Evolutionary conservation across 140 eudicot genomes (phyloP).

Genomic region (Cichorium intybus): DNA sequence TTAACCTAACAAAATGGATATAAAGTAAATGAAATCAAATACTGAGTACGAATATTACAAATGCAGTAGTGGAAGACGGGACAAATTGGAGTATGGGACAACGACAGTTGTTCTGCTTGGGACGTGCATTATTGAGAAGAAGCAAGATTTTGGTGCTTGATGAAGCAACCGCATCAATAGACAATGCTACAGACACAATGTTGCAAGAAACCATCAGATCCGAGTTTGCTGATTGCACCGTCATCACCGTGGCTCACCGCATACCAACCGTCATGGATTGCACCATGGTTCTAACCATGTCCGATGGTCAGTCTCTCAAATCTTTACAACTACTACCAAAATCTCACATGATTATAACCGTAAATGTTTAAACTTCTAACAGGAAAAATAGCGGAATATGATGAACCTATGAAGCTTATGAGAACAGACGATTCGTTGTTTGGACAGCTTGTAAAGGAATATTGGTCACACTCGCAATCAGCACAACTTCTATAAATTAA

Average conservation of each 20-base stretch:
- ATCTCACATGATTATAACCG: neutral
- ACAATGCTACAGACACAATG: conserved; percentile 83
- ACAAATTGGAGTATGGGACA: conserved; percentile 99
- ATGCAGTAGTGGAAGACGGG: conserved; percentile 87
- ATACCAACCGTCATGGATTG: conserved; percentile 98
- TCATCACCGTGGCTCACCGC: conserved; percentile 93
- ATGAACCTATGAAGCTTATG: conserved; percentile 88
- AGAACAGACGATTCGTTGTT: conserved; percentile 81
- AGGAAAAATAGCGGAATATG: conserved; percentile 88
- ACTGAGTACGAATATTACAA: conserved; percentile 3
- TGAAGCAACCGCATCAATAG: conserved; percentile 98
- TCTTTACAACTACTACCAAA: neutral
- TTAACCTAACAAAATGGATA: neutral
- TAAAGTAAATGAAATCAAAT: neutral
- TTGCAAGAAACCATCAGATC: conserved; percentile 83
- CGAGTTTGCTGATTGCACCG: conserved; percentile 86
- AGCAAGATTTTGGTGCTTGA: conserved; percentile 92
- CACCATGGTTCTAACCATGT: conserved; percentile 84
- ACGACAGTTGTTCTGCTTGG: conserved; percentile 84
- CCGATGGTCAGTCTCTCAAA: conserved; percentile 63
- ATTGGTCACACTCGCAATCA: conserved; percentile 84
- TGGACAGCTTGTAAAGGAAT: conserved; percentile 90
- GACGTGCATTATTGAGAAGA: conserved; percentile 83
- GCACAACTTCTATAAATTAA: conserved; percentile 51
- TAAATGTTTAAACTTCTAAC: conserved; percentile 16